These are phyloP conservation scores for Penicillium sp. DNA, from an alignment of 2,329 filamentous ascomycete genomes.

Conservation along the genomic window DNA sequence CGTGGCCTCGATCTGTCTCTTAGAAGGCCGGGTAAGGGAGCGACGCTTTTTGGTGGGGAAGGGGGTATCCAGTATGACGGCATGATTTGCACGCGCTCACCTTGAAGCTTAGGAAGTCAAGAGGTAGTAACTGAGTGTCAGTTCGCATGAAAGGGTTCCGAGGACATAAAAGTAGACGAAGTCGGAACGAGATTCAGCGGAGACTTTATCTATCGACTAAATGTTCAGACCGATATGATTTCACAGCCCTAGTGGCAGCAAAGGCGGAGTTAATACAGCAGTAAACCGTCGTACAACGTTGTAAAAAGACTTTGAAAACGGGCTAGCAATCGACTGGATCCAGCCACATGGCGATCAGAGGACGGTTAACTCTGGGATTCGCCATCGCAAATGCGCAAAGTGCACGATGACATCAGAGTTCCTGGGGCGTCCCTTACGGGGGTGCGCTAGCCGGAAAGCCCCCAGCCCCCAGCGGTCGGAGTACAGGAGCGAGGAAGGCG, in stretches of 20 bases:
- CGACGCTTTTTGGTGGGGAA: not conserved
- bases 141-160: not conserved
- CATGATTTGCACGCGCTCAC: not conserved
- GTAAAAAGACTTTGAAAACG: not conserved
- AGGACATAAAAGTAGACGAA: not conserved
- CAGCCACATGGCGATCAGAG: constrained; percentile 17
- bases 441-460: not conserved
- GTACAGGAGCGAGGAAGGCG: not conserved
- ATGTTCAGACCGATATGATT: constrained; percentile 12
- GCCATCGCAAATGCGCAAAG: not conserved
- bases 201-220: not conserved
- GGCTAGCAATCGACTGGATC: constrained; percentile 6
- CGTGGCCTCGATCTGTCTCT: not conserved
- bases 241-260: constrained; percentile 16
- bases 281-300: not conserved
- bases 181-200: not conserved
- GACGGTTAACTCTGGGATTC: constrained; percentile 8
- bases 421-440: constrained; percentile 1
- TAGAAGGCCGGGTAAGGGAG: not conserved
- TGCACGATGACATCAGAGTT: constrained; percentile 23
- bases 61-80: not conserved
- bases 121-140: not conserved
- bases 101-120: not conserved
- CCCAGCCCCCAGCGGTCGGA: not conserved
- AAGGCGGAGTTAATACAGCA: not conserved